Base-by-base conservation (phyloP, 2,329 filamentous ascomycete species). In the Tolypocladium tundrense region DNA sequence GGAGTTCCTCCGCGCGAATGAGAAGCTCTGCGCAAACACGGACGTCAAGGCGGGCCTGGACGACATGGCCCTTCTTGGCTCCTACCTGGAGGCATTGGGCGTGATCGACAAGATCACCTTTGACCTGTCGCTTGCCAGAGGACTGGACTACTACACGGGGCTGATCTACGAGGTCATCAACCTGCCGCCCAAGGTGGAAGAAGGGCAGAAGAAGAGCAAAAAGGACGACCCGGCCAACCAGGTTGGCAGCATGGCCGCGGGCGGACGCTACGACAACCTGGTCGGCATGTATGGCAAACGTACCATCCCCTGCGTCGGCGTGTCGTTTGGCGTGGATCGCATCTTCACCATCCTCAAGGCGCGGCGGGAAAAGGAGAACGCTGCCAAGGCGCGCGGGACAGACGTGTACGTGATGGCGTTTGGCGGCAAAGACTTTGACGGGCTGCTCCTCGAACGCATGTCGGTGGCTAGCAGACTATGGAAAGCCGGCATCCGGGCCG, bases 331-430 rank as follows among this genome's bases (percentile, higher is more conserved):
- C 57, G 90, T 97, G 54, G 93, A 97, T 73, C 87, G 93, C 65
- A 97, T 97, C 68, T 96, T 96, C 76, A 91, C 88, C 65, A 92
- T 97, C 68, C 90, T 88, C 63, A 92, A 96, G 72, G 87, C 90
- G 14, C 81, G 86, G 54, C 80, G 90, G 68, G 85, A 83, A 60
- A 82, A 80, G 57, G 82, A 84, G 59, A 79, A 83, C 64, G 84
- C 83, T 61, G 82, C 81, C 58, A 82, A 84, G 59, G 79, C 82
- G 66, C 81, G 56, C 79, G 88, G 62, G 79, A 80, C 62, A 3
- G 92, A 97, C 68, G 91, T 92, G 52, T 97, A 86, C 73, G 88
- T 97, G 67, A 97, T 97, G 91, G 91, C 91, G 0, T 91, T 97
- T 68, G 92, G 91, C 57, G 88, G 90, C 56, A 93, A 92, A 74